A percentile compares a stretch with the other conserved stretches of the same genome.
These are phyloP conservation scores for Myrica gale DNA, from an alignment of 306 rosid genomes.

Conservation along the genomic window DNA sequence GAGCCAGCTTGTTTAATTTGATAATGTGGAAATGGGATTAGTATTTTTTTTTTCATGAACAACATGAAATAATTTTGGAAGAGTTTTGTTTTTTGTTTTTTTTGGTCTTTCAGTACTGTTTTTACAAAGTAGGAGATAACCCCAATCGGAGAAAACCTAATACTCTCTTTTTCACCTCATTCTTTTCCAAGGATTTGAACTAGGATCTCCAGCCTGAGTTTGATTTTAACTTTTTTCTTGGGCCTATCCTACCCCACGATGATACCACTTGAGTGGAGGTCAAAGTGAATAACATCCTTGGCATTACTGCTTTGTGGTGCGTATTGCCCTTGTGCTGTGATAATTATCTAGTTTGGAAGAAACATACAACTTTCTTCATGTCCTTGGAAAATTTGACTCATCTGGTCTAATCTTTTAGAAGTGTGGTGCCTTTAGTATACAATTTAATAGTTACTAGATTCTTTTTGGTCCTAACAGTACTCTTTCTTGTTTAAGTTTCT, in stretches of 20 bases:
- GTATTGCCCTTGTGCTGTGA: background rate
- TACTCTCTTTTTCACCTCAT: background rate
- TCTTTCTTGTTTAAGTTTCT: slow-evolving; percentile 18
- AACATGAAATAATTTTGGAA: too few relatives aligned
- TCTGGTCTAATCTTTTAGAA: background rate
- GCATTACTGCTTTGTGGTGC: background rate
- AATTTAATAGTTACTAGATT: background rate
- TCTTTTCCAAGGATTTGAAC: background rate
- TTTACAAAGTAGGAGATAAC: background rate
- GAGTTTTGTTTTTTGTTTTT: too few relatives aligned
- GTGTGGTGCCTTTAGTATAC: background rate
- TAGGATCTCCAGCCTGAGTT: background rate
- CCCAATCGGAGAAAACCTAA: background rate
- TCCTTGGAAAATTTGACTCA: background rate
- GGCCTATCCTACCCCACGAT: background rate
- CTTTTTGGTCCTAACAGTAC: background rate
- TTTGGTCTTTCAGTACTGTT: background rate
- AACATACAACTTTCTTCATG: background rate
- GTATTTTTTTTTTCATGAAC: too few relatives aligned
- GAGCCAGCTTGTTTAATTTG: background rate
- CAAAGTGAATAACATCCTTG: background rate
- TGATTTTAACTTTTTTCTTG: background rate
- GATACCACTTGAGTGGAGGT: background rate
- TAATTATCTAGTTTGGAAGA: background rate
- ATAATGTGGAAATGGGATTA: too few relatives aligned